A percentile compares a stretch with the other conserved stretches of the same genome.
phyloP scores from a whole-genome alignment of 805 yeast genomes.

The Starmerella kuoi region DNA sequence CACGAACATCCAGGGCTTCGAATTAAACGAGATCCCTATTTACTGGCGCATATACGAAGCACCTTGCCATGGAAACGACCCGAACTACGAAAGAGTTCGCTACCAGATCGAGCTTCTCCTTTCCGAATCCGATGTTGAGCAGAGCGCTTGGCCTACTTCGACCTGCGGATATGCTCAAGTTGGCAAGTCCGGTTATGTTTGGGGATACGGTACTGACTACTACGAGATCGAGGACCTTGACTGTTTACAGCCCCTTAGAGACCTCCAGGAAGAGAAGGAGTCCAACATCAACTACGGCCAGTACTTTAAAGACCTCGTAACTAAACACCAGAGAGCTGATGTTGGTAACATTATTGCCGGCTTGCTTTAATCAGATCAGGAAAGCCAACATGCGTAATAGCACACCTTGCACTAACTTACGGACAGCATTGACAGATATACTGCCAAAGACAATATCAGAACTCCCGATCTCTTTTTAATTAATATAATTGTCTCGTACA shows the following conservation, averaged over 20 bases:
- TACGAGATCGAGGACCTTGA: conserved; percentile 14
- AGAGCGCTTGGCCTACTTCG: conserved; percentile 12
- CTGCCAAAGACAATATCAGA: no score
- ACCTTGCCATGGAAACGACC: conserved; percentile 8
- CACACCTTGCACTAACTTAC: no score
- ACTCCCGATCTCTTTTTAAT: no score
- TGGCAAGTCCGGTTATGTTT: conserved; percentile 2
- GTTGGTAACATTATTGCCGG: no score
- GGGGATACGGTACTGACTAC: conserved; percentile 15
- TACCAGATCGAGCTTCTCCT: conserved; percentile 8
- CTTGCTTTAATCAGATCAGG: no score
- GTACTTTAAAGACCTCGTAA: background rate
- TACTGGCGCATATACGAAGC: conserved; percentile 18
- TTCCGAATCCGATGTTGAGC: conserved; percentile 1
- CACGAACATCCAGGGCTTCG: conserved; percentile 15
- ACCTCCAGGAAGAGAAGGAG: conserved; percentile 9
- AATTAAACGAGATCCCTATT: conserved; percentile 10
- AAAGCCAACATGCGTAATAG: no score
- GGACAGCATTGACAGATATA: no score
- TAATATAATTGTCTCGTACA: no score
- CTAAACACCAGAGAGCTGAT: no score
- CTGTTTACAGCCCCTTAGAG: conserved; percentile 11
- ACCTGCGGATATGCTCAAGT: conserved; percentile 6
- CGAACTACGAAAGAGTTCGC: conserved; percentile 10
- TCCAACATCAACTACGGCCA: background rate